phyloP scores from a whole-genome alignment of 1,139 yeast genomes.

The Hyphopichia khmerensis region DNA sequence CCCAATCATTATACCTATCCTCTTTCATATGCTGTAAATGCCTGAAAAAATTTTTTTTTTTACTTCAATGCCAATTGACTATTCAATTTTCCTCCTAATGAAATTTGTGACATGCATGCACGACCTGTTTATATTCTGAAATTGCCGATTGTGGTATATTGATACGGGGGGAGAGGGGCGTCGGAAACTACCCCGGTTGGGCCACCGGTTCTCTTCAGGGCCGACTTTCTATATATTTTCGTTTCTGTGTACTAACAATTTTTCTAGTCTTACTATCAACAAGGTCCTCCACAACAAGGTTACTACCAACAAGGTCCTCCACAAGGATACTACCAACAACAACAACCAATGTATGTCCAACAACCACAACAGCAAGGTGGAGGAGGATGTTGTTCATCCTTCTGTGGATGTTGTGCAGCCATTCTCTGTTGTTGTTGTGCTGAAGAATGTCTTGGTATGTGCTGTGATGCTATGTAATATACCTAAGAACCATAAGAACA shows the following conservation, averaged over 20 bases:
- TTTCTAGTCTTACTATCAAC: constrained; percentile 24
- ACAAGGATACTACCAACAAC: constrained; percentile 29
- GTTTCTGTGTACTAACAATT: constrained; percentile 4
- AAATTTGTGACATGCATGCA: no score
- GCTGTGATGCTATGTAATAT: background rate
- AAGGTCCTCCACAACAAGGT: constrained; percentile 29
- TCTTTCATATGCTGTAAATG: no score
- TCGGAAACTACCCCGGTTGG: background rate
- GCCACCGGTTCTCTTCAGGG: background rate
- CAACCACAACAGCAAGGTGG: constrained; percentile 38
- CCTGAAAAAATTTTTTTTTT: no score
- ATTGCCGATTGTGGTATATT: background rate
- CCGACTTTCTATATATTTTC: no score
- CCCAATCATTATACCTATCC: no score
- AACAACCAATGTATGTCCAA: constrained; percentile 37
- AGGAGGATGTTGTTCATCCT: constrained; percentile 38
- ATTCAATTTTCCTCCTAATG: no score
- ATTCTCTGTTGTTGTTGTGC: constrained; percentile 48
- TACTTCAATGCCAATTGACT: no score
- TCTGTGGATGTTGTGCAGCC: constrained; percentile 46
- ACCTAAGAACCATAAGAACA: no score
- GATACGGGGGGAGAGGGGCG: background rate
- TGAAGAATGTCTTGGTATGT: constrained; percentile 29
- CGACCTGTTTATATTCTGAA: background rate
- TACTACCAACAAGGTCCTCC: constrained; percentile 18